phyloP scores from a whole-genome alignment of 129 eudicot species.

The Logfia minima region DNA sequence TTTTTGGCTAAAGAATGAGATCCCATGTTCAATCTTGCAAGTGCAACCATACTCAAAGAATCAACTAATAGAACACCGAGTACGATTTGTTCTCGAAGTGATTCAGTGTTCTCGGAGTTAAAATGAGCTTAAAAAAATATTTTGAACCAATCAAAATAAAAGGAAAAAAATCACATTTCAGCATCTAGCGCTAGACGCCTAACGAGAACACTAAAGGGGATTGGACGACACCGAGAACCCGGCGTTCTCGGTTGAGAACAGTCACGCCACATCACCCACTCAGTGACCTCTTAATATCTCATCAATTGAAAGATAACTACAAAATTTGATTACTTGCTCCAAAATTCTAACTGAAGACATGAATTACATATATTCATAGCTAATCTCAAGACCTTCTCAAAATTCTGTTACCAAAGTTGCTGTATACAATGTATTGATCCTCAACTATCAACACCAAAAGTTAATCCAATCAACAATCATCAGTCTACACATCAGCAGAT shows the following conservation, averaged over 20 bases:
- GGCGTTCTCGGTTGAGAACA: too few relatives aligned
- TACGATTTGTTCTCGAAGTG: too few relatives aligned
- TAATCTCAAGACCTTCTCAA: constrained; percentile 9
- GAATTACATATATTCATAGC: constrained; percentile 5
- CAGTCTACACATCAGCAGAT: constrained; percentile 5
- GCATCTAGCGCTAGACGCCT: too few relatives aligned
- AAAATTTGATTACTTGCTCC: not conserved
- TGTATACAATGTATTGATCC: constrained; percentile 7
- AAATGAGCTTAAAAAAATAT: too few relatives aligned
- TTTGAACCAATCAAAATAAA: too few relatives aligned
- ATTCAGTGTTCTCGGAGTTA: too few relatives aligned
- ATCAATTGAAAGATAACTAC: not conserved
- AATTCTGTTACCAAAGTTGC: constrained; percentile 16
- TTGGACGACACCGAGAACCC: too few relatives aligned
- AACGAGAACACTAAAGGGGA: too few relatives aligned
- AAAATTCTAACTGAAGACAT: not conserved
- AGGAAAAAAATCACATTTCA: too few relatives aligned
- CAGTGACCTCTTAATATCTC: not conserved
- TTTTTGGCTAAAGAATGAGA: not conserved
- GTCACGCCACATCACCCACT: too few relatives aligned
- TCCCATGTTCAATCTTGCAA: constrained; percentile 8
- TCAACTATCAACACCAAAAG: not conserved
- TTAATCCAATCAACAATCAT: not conserved
- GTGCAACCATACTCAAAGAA: constrained; percentile 11
- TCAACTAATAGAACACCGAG: not conserved